Evolutionary conservation across 78 protist genomes (phyloP).

Genomic region (Speleostelium caveatum): DNA sequence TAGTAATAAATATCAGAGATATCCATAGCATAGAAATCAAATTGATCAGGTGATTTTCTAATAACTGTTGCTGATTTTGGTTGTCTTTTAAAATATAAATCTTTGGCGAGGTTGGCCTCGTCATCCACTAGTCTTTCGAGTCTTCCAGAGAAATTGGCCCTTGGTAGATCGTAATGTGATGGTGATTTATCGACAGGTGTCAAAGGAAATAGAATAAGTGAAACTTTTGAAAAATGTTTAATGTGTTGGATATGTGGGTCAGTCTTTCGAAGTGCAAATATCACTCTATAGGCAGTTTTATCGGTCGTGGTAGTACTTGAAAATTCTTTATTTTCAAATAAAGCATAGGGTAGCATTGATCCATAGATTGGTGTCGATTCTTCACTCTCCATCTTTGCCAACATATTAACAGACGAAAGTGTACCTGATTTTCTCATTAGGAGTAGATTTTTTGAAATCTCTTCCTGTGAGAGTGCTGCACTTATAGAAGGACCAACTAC

Average conservation of each 20-base stretch:
- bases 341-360: conserved; percentile 32
- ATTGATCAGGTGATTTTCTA: neutral
- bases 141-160: conserved; percentile 51
- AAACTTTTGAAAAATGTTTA: conserved; percentile 59
- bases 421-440: conserved; percentile 76
- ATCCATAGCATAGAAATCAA: conserved; percentile 14
- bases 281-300: neutral
- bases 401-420: conserved; percentile 60
- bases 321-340: neutral
- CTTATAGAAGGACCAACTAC: conserved; percentile 14
- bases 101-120: neutral
- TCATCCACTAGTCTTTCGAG: neutral
- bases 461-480: conserved; percentile 19
- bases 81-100: conserved; percentile 5
- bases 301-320: neutral
- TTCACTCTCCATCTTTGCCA: conserved; percentile 60
- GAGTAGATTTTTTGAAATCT: conserved; percentile 10
- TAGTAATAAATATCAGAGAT: conserved; percentile 33
- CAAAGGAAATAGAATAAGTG: conserved; percentile 54
- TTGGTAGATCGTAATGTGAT: conserved; percentile 21
- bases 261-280: conserved; percentile 1
- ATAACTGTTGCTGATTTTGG: conserved; percentile 15
- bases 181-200: conserved; percentile 55
- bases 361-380: conserved; percentile 51
- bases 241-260: conserved; percentile 45